Percentiles rank a stretch among this genome's conserved stretches.
Evolutionary conservation across 805 yeast genomes (phyloP).

Genomic region (Hanseniaspora occidentalis): DNA sequence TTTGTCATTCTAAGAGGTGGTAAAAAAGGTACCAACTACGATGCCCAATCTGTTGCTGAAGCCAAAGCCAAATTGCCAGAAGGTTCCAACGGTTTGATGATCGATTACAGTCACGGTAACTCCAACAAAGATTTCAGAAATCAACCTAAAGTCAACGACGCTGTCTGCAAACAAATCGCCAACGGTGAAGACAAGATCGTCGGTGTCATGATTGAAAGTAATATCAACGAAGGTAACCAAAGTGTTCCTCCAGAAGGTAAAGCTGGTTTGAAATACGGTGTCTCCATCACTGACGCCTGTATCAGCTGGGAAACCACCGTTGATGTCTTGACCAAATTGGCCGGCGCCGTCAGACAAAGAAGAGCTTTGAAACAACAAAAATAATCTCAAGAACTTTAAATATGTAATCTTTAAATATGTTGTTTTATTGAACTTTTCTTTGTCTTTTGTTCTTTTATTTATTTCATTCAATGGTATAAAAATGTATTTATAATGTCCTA

Average conservation of each 20-base stretch:
- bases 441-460: too few species aligned
- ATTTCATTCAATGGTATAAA: too few species aligned
- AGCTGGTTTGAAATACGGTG: constrained; percentile 71
- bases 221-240: constrained; percentile 87
- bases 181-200: constrained; percentile 69
- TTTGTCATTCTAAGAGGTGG: constrained; percentile 96
- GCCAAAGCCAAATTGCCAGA: constrained; percentile 26
- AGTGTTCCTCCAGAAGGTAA: constrained; percentile 66
- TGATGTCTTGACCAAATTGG: constrained; percentile 51
- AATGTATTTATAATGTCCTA: too few species aligned
- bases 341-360: constrained; percentile 72
- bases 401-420: too few species aligned
- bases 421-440: too few species aligned
- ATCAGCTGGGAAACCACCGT: constrained; percentile 83
- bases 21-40: constrained; percentile 86
- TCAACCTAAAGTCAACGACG: constrained; percentile 84
- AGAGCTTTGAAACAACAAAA: constrained; percentile 28
- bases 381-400: not conserved
- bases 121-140: constrained; percentile 87
- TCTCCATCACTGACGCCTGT: constrained; percentile 96
- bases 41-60: constrained; percentile 39
- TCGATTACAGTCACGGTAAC: constrained; percentile 97
- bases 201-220: constrained; percentile 94
- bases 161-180: constrained; percentile 71
- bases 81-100: constrained; percentile 51